A percentile compares a stretch with the other conserved stretches of the same genome.
phyloP scores from a whole-genome alignment of 495 filamentous ascomycete genomes.

The Pseudevernia furfuracea region DNA sequence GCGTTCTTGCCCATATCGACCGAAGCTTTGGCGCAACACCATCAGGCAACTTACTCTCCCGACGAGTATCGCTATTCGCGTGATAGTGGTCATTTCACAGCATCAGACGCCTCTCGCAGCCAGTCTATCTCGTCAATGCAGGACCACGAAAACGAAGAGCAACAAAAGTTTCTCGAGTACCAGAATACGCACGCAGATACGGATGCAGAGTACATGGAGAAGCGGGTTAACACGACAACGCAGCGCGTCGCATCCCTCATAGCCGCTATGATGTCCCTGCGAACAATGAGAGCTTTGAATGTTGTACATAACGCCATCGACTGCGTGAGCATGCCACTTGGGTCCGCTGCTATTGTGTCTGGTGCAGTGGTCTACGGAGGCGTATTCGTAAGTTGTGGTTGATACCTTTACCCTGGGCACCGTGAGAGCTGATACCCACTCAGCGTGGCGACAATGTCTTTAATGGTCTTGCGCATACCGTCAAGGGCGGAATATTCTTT shows the following conservation, averaged over 20 bases:
- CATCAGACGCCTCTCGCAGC: slow-evolving; percentile 60
- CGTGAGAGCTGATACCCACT: slow-evolving; percentile 18
- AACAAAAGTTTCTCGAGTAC: slow-evolving; percentile 45
- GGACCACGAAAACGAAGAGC: slow-evolving; percentile 43
- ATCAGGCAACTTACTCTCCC: slow-evolving; percentile 42
- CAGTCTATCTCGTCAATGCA: slow-evolving; percentile 55
- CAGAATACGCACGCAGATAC: slow-evolving; percentile 43
- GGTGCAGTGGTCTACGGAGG: slow-evolving; percentile 65
- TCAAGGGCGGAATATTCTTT: slow-evolving; percentile 97
- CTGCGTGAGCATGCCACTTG: slow-evolving; percentile 54
- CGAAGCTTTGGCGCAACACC: slow-evolving; percentile 56
- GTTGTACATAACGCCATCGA: slow-evolving; percentile 55
- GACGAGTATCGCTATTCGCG: slow-evolving; percentile 60
- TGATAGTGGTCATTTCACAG: slow-evolving; percentile 86
- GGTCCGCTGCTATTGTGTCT: slow-evolving; percentile 54
- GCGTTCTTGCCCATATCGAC: slow-evolving; percentile 63
- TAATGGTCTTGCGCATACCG: slow-evolving; percentile 85
- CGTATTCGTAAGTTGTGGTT: slow-evolving; percentile 50
- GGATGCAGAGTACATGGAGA: slow-evolving; percentile 33
- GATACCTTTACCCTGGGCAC: background rate
- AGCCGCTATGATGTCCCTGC: slow-evolving; percentile 51
- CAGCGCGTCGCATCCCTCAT: slow-evolving; percentile 43
- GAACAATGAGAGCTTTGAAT: slow-evolving; percentile 50
- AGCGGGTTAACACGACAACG: slow-evolving; percentile 36
- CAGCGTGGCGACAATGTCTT: slow-evolving; percentile 58